phyloP scores from a whole-genome alignment of 768 basidiomycete species.

The Hygrophorus russula region DNA sequence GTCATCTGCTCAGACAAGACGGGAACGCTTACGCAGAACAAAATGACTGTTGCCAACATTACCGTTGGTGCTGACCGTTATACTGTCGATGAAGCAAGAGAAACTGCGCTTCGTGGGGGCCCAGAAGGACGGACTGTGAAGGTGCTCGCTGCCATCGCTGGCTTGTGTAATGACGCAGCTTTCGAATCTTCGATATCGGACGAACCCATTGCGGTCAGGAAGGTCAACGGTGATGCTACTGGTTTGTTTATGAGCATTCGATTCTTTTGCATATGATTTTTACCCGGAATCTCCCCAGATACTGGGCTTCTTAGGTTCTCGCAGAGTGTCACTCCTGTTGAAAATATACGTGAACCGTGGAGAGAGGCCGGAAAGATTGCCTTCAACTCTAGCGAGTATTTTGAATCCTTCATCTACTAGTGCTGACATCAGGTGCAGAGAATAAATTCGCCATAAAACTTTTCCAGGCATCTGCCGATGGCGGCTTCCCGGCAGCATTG shows the following conservation, averaged over 20 bases:
- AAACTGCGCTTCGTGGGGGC: slow-evolving; percentile 7
- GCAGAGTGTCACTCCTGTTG: slow-evolving; percentile 19
- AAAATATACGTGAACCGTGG: slow-evolving; percentile 22
- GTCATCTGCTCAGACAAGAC: slow-evolving; percentile 47
- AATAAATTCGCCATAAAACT: slow-evolving; percentile 47
- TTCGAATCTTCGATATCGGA: slow-evolving; percentile 23
- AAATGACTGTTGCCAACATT: slow-evolving; percentile 43
- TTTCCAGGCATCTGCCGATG: slow-evolving; percentile 8
- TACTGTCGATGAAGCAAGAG: slow-evolving; percentile 11
- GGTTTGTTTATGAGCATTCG: slow-evolving; percentile 16
- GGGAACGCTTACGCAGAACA: slow-evolving; percentile 49
- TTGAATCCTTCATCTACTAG: neutral
- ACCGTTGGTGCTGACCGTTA: slow-evolving; percentile 25
- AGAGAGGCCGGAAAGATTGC: slow-evolving; percentile 21
- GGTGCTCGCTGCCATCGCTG: slow-evolving; percentile 29
- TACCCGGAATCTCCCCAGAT: slow-evolving; percentile 18
- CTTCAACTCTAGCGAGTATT: slow-evolving; percentile 26
- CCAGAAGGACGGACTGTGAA: slow-evolving; percentile 12
- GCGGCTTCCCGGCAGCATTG: neutral
- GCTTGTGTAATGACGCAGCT: slow-evolving; percentile 39
- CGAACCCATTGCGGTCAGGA: slow-evolving; percentile 14
- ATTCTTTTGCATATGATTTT: neutral
- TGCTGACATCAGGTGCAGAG: slow-evolving; percentile 12
- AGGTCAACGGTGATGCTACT: slow-evolving; percentile 44
- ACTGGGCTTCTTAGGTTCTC: slow-evolving; percentile 44